phyloP scores from a whole-genome alignment of 2,329 filamentous ascomycete species.

The Dactylella cylindrospora region DNA sequence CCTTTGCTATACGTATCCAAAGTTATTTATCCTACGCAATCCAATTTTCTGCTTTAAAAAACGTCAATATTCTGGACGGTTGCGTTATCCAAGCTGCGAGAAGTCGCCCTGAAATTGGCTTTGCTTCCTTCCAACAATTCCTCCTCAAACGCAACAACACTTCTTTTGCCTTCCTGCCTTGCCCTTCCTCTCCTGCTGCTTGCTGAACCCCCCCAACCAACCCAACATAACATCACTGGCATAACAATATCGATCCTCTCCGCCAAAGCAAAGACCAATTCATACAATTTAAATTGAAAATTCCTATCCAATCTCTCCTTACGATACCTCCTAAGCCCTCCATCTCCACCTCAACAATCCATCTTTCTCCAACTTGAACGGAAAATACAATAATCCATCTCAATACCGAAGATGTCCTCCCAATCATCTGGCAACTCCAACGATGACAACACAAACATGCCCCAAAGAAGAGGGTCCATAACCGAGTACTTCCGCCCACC shows the following conservation, averaged over 20 bases:
- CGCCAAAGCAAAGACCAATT: not conserved
- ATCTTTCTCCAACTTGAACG: no score
- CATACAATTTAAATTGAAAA: not conserved
- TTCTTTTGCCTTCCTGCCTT: not conserved
- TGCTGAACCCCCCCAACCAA: not conserved
- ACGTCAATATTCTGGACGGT: no score
- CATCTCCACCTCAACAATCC: not conserved
- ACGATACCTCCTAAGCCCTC: not conserved
- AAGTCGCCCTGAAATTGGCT: no score
- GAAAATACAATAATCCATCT: no score
- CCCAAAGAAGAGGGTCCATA: conserved; percentile 44
- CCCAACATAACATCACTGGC: not conserved
- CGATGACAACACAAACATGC: conserved; percentile 9
- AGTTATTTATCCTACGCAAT: no score
- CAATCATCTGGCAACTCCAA: conserved; percentile 21
- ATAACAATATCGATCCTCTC: not conserved
- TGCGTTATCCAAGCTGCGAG: no score
- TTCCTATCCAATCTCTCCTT: not conserved
- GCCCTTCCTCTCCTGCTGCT: not conserved
- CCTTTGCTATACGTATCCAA: no score
- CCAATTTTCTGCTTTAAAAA: no score
- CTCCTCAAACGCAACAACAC: no score
- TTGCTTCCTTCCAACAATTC: not conserved
- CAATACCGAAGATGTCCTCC: conserved; percentile 26
- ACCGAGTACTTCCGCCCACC: conserved; percentile 47